Conservation (phyloP, 306 rosid genomes). For the Lathyrus oleraceus region DNA sequence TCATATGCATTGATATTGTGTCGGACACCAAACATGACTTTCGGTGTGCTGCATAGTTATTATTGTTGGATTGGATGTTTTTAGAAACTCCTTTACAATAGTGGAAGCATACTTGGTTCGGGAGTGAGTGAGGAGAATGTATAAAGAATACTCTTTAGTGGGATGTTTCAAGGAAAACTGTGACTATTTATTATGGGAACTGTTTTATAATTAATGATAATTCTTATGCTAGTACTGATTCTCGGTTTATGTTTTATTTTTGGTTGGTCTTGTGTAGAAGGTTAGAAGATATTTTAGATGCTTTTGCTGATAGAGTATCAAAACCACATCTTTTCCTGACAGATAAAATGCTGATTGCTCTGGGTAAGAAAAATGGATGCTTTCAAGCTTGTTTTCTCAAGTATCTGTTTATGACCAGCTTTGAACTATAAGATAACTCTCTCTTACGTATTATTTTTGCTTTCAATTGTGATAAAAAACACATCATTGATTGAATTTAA, state of each 20-base stretch:
- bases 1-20: background rate
- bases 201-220: background rate
- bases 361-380: conserved; percentile 58
- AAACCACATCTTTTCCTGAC: conserved; percentile 80
- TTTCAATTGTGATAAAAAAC: background rate
- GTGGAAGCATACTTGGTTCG: background rate
- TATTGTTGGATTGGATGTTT: background rate
- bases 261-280: conserved; percentile 56
- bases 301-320: conserved; percentile 88
- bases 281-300: conserved; percentile 77
- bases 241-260: conserved; percentile 5
- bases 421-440: background rate
- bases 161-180: background rate
- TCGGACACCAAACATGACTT: background rate
- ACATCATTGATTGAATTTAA: conserved; percentile 2
- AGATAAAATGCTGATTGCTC: conserved; percentile 92
- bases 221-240: background rate
- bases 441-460: background rate
- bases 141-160: background rate
- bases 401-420: conserved; percentile 5
- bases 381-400: background rate
- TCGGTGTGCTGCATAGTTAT: background rate
- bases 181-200: background rate
- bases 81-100: background rate
- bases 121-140: background rate